phyloP scores from a whole-genome alignment of 2,329 filamentous ascomycete genomes.

The Coniella vitis region DNA sequence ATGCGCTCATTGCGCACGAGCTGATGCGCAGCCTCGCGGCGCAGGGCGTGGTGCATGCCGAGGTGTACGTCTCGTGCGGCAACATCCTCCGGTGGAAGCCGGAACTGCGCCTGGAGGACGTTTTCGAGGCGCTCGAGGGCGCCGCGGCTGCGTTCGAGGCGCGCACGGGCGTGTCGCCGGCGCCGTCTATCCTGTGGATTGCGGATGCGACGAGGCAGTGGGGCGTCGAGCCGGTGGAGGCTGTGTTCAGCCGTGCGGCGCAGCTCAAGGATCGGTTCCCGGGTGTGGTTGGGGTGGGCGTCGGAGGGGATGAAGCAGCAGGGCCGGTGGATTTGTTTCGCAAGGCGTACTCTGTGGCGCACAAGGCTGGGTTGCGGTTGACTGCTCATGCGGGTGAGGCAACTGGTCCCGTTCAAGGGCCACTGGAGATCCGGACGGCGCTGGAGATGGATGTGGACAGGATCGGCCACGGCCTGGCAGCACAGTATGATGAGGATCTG shows the following conservation, averaged over 20 bases:
- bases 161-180: neutral
- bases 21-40: constrained; percentile 12
- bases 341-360: constrained; percentile 14
- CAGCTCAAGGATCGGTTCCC: constrained; percentile 8
- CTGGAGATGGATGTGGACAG: constrained; percentile 14
- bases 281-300: constrained; percentile 15
- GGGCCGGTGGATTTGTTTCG: constrained; percentile 12
- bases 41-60: constrained; percentile 16
- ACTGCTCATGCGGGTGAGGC: constrained; percentile 17
- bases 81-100: constrained; percentile 17
- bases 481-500: constrained; percentile 14
- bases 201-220: constrained; percentile 13
- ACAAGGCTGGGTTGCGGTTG: constrained; percentile 13
- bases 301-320: constrained; percentile 15
- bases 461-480: constrained; percentile 16
- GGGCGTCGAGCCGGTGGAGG: constrained; percentile 7
- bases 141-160: constrained; percentile 5
- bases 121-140: constrained; percentile 13
- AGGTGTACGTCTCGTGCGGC: constrained; percentile 16
- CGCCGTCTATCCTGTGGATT: constrained; percentile 14
- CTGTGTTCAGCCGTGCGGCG: constrained; percentile 14
- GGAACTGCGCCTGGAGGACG: constrained; percentile 11
- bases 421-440: constrained; percentile 14
- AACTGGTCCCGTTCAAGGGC: constrained; percentile 12
- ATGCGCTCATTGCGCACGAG: constrained; percentile 11